Base-by-base conservation (phyloP, 768 basidiomycete species). In the Suillus bovinus region DNA sequence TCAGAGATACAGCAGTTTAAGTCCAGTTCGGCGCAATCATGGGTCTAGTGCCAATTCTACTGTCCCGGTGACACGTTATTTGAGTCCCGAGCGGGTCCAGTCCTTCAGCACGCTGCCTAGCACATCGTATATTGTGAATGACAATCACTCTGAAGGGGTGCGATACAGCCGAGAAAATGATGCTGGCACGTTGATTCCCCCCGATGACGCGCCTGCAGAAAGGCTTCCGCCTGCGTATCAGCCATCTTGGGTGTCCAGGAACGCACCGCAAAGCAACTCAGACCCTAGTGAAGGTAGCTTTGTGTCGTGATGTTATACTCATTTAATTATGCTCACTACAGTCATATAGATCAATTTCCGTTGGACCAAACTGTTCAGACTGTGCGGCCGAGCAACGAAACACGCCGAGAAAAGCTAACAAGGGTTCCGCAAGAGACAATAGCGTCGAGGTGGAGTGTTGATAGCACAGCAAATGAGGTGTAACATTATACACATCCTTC, bases 121-220 rank as follows among this genome's bases (percentile, higher is more conserved):
- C 22, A 1, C 24, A 1, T 38, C 54, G 38, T 27, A 38, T 56
- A 9, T 38, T 24, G n/a, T 11, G 36, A 38, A 24, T 39, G 54
- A 39, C 54, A 20, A 16, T 27, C 17, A 38, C 1, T 56, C 36
- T 50, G 17, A 24, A 39, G 8, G 22, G 8, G 16, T 4, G 24
- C 5, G 24, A 17, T 39, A 38, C 36, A 56, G 5, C 11, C 54
- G 36, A 39, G 54, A 56, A 56, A 24, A 56, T 17, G 54, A 56
- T 39, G 54, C 36, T 11, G 54, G 54, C 24, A 56, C 54, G 5
- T 20, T 56, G 24, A 56, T 56, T 27, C 54, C 24, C 24, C 54
- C 54, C 9, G 16, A 27, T 38, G 54, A 39, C 11, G 36, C 36
- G 3, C 36, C 54, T 27, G 16, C 16, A 27, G 36, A 6, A 38